Base-by-base conservation (phyloP, 1,284 basidiomycete species). In the Ceratobasidium sp. region DNA sequence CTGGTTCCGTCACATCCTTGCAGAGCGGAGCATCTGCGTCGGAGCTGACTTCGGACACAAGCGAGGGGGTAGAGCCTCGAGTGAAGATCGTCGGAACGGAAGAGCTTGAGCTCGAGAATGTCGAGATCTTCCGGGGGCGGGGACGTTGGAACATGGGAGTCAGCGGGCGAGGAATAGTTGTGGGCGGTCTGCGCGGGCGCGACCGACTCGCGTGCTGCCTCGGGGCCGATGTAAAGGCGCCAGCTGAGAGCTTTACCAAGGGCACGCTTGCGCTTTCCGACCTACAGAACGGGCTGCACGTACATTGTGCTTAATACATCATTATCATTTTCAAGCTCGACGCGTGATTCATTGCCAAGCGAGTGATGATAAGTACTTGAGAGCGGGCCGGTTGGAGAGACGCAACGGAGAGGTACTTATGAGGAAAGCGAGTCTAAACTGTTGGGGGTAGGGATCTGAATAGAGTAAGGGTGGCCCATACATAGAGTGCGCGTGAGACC, bases 231-330 rank as follows among this genome's bases (percentile, higher is more conserved):
- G 94, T 94, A 95, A 20, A 95, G 89, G 39, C 93, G 89, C 94
- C 94, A 95, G 78, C 92, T 90, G n/a, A 95, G 89, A 7, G 92
- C 93, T 82, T 92, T 91, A 49, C 94, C 93, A 44, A 95, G 88
- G 0, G 94, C 93, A 33, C 92, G 90, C 84, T 95, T 93, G 82
- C 94, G 95, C 33, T 93, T 90, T 42, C 93, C 91, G 69, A 95
- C 93, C n/a, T n/a, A 33, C 33, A 33, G 33, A 33, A 1, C 4
- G 4, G 33, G 33, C 33, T 33, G 33, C 33, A 1, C 33, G 4
- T 4, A 33, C 33, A 33, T 33, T 33, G 33, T 33, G n/a, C n/a
- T n/a, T n/a, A n/a, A n/a, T n/a, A n/a, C n/a, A n/a, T n/a, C n/a
- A n/a, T n/a, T n/a, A n/a, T n/a, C n/a, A n/a, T 33, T 33, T 33